These are phyloP conservation scores for Ceriops zippeliana DNA, from an alignment of 345 rosid species.

Conservation along the genomic window DNA sequence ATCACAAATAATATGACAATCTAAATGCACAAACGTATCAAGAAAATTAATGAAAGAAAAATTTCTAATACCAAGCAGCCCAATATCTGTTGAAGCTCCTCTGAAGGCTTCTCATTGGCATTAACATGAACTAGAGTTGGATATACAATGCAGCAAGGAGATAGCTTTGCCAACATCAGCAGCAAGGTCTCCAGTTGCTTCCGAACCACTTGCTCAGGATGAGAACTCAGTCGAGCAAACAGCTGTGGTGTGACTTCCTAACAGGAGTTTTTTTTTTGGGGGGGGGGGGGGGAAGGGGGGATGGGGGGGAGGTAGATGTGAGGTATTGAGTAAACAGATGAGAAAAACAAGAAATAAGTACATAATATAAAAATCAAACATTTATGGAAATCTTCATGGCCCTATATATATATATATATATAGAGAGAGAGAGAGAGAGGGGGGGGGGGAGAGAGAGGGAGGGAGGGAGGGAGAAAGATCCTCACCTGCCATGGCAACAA, in stretches of 20 bases:
- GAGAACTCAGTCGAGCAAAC: slow-evolving; percentile 88
- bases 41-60: slow-evolving; percentile 9
- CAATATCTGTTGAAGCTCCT: slow-evolving; percentile 75
- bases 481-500: slow-evolving; percentile 89
- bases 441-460: not conserved
- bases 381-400: not conserved
- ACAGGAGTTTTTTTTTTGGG: not conserved
- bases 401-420: not conserved
- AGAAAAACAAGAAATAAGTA: slow-evolving; percentile 16
- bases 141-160: slow-evolving; percentile 85
- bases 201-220: slow-evolving; percentile 75
- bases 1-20: not conserved
- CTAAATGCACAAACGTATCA: not conserved
- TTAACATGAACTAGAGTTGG: slow-evolving; percentile 83
- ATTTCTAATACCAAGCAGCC: slow-evolving; percentile 66
- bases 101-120: slow-evolving; percentile 64
- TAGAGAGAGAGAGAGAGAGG: not conserved
- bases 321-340: not conserved
- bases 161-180: slow-evolving; percentile 72
- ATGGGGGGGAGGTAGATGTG: not conserved
- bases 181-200: slow-evolving; percentile 76
- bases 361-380: not conserved
- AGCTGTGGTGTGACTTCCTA: slow-evolving; percentile 88
- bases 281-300: no score
- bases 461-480: not conserved